Percentiles rank a stretch among this genome's conserved stretches.
These are phyloP conservation scores for Datisca glomerata DNA, from an alignment of 306 rosid species.

Conservation along the genomic window DNA sequence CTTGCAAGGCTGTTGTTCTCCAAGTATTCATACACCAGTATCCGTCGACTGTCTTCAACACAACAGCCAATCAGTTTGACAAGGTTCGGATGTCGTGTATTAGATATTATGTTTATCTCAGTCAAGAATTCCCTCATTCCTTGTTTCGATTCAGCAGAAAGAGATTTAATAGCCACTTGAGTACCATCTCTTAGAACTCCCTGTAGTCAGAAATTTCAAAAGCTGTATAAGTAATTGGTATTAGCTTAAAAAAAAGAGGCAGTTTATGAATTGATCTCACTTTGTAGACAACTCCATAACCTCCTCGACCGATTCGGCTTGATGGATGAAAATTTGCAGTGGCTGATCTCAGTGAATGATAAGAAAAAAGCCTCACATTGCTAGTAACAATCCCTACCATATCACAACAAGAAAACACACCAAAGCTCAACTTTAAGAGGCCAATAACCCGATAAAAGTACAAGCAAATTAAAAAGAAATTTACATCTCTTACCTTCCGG, in stretches of 20 bases:
- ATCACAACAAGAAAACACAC: constrained; percentile 15
- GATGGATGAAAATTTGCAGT: constrained; percentile 70
- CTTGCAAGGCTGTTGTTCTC: constrained; percentile 87
- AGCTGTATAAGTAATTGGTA: background rate
- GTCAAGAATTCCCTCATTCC: constrained; percentile 77
- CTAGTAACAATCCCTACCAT: constrained; percentile 38
- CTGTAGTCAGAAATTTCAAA: constrained; percentile 21
- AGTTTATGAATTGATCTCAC: constrained; percentile 20
- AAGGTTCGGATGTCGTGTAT: constrained; percentile 66
- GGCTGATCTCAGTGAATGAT: constrained; percentile 74
- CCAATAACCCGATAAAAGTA: too few relatives aligned
- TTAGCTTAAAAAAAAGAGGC: background rate
- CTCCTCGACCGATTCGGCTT: constrained; percentile 75
- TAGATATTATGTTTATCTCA: constrained; percentile 59
- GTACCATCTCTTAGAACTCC: constrained; percentile 69
- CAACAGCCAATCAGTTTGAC: constrained; percentile 82
- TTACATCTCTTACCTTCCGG: background rate
- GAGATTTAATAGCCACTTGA: constrained; percentile 77
- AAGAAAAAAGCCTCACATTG: constrained; percentile 37
- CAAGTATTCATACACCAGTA: constrained; percentile 67
- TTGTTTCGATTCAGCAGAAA: constrained; percentile 69
- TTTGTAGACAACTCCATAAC: constrained; percentile 86
- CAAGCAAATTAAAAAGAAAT: background rate
- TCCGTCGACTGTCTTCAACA: constrained; percentile 51
- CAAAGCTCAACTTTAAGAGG: background rate